Conservation (phyloP, 176 grass and related monocot species). For the Themeda triandra region DNA sequence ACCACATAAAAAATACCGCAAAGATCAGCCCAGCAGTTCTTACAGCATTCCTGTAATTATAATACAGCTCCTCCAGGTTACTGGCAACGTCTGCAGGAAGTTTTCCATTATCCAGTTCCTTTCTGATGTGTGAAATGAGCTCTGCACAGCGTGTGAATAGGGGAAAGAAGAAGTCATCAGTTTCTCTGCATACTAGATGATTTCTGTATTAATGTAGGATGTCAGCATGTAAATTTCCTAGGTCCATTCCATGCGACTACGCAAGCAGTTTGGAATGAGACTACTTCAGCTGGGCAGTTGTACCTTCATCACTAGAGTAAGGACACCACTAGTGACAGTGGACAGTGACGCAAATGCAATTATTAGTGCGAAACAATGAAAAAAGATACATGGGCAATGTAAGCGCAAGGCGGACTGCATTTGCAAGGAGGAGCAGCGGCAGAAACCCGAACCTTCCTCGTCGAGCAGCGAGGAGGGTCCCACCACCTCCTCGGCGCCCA, state of each 20-base stretch:
- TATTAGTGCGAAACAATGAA: not conserved
- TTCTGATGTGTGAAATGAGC: conserved; percentile 64
- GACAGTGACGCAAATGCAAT: not conserved
- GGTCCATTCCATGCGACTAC: not conserved
- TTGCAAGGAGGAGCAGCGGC: not conserved
- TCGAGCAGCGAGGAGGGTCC: conserved; percentile 45
- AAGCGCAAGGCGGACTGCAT: not conserved
- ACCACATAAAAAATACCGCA: not conserved
- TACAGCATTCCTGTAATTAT: conserved; percentile 81
- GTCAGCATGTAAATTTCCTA: not conserved
- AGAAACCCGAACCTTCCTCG: conserved; percentile 54
- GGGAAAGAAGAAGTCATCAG: not conserved
- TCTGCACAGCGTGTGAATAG: conserved; percentile 33
- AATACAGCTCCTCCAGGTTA: conserved; percentile 71
- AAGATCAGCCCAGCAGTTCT: not conserved
- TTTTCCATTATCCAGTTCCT: conserved; percentile 58
- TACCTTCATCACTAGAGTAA: not conserved
- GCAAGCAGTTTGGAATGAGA: not conserved
- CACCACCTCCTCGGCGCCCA: conserved; percentile 83
- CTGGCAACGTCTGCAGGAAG: conserved; percentile 62
- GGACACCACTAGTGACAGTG: not conserved
- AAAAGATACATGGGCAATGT: not conserved
- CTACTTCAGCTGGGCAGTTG: not conserved
- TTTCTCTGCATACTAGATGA: not conserved
- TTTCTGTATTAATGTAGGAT: not conserved